Evolutionary conservation across 192 early-diverging fungal genomes (phyloP), one percentile per base, ranked within the genome.

Genomic region (Geosiphon pyriformis): DNA sequence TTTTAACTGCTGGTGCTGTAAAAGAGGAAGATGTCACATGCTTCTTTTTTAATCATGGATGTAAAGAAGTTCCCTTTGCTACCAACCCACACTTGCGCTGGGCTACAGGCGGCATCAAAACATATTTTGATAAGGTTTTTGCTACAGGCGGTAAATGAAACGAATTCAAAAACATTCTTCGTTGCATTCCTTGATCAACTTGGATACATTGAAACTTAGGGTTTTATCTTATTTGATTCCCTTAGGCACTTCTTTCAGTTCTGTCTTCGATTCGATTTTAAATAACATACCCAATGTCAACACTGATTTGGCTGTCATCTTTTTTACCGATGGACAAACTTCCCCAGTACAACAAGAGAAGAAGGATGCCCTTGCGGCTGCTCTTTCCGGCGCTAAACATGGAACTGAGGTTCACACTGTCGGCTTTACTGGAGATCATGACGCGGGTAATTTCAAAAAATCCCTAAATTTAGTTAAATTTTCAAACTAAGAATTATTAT

Each of bases 291-390:
- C 58, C 15, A 29, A 46, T 20, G 49, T 59, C 12, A 68, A 74
- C 25, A 57, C 65, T 0, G 68, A 71, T 57, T 29, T 63, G 4
- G 72, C 73, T 1, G 46, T 78, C 12, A 74, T 78, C 58, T 74
- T 78, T 65, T 68, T 78, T 42, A 78, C 76, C 8, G 76, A 78
- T 49, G 76, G 76, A 1, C 69, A 67, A 42, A 67, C 65, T 31
- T 12, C 25, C 0, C 7, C 8, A 29, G 12, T 26, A 0, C 7
- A 12, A 32, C 20, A 67, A 11, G 0, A 23, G 25, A 34, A 8
- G 1, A 55, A 67, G 57, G 3, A 10, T 11, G 10, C 7, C 20
- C 32, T 67, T 4, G 11, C 25, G 10, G 3, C 0, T 4, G 37
- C 54, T 12, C 53, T 67, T 7, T 27, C 37, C n/a, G 10, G 18